Base-by-base conservation (phyloP, 352 stramenopile species). In the Globisporangium middletonii region DNA sequence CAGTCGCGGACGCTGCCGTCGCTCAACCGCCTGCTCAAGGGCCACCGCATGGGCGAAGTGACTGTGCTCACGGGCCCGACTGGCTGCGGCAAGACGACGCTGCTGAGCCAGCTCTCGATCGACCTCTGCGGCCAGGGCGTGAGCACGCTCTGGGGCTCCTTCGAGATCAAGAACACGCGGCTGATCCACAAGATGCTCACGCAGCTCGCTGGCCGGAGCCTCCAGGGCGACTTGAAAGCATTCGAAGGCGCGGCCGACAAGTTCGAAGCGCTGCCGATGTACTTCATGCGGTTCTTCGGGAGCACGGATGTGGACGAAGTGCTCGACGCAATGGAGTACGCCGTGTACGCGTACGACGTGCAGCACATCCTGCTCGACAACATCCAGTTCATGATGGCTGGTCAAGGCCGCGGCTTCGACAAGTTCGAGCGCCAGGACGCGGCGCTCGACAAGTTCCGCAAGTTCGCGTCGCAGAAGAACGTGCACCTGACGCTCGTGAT, bases 311-410 rank as follows among this genome's bases (percentile, higher is more conserved):
- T 97, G 49, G 87, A 95, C 55, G 88, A 98, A 62, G 94, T 99
- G 35, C 67, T 99, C 48, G 97, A 99, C 71, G 96, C 96, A 4
- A 99, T 99, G 96, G 94, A 99, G 66, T 99, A 99, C 72, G 92
- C 86, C 12, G 95, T 98, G 30, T 99, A 99, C 63, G 95, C 97
- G 18, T 93, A 99, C 70, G 97, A 99, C 71, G 95, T 99, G 48
- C 84, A 99, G 73, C 97, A 99, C 74, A 97, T 99, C 50, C 87
- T 99, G 67, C 70, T 99, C 47, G 97, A 99, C 77, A 99, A 99
- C 69, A 89, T 99, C 64, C 97, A 99, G 77, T 99, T 99, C 64
- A 99, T 99, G 97, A 98, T 99, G 75, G 90, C 83, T 1, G 79
- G 80, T 9, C 86, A 95, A 63, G 86, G 84, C 23, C 78, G 83